Percentiles rank a stretch among this genome's conserved stretches.
These are phyloP conservation scores for Clarireedia paspali DNA, from an alignment of 2,329 filamentous ascomycete genomes.

Conservation along the genomic window DNA sequence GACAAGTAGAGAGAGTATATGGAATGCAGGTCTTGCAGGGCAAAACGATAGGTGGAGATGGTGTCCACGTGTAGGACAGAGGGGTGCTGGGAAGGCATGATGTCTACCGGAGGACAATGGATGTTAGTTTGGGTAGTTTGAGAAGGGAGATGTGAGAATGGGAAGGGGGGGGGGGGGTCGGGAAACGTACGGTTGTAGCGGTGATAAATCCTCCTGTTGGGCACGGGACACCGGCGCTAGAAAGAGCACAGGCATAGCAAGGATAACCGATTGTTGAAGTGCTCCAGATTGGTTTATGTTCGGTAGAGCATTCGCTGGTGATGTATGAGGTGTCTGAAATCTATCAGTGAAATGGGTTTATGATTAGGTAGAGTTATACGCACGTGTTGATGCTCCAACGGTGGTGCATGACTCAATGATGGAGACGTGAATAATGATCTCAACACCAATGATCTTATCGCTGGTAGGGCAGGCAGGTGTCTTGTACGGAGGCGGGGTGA, in stretches of 20 bases:
- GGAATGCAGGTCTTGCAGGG: constrained; percentile 12
- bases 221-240: constrained; percentile 7
- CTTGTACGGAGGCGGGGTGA: constrained; percentile 13
- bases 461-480: constrained; percentile 12
- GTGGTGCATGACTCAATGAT: constrained; percentile 26
- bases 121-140: too few relatives aligned
- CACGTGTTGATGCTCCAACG: constrained; percentile 6
- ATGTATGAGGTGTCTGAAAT: constrained; percentile 7
- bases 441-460: constrained; percentile 26
- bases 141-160: too few relatives aligned
- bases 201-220: constrained; percentile 9
- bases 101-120: constrained; percentile 1
- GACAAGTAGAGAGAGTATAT: constrained; percentile 14
- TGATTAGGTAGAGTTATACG: background rate
- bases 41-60: constrained; percentile 5
- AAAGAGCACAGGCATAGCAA: constrained; percentile 13
- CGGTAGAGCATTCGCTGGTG: constrained; percentile 11
- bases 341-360: too few relatives aligned
- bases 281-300: constrained; percentile 13
- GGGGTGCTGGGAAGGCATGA: constrained; percentile 8
- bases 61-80: constrained; percentile 11
- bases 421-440: constrained; percentile 28
- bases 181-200: constrained; percentile 5
- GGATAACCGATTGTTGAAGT: constrained; percentile 11
- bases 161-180: too few relatives aligned